Base-by-base conservation (phyloP, 345 rosid genomes). In the Dovyalis caffra region DNA sequence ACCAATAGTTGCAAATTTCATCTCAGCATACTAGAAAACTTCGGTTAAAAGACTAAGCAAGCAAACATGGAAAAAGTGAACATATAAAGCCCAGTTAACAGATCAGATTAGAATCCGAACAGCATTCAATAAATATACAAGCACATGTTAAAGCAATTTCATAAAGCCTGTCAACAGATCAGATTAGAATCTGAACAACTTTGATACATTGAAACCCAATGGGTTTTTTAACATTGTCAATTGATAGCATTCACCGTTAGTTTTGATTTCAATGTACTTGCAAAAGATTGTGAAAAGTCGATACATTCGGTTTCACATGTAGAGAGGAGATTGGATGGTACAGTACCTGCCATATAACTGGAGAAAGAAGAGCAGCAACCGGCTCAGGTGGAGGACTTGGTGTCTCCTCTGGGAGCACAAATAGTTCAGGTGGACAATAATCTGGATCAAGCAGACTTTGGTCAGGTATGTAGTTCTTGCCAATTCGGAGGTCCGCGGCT, bases 321-420 rank as follows among this genome's bases (percentile, higher is more conserved):
- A 14, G 8, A 74, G 43, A 32, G 9, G 34, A n/a, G 43, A 53
- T 29, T 15, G 15, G 38, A 65, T 67, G 8, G 57, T 74, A 8
- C 51, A 8, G 35, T 74, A 90, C 98, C 97, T 90, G 99, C 99
- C 97, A 92, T 5, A 91, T 67, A 77, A 95, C 82, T 2, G 99
- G 99, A 69, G 97, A 95, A 70, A 95, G 86, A 43, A 95, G 81
- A 47, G 99, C 97, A 57, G 97, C 99, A 61, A 92, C 82, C 0
- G 99, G 99, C 85, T 89, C 97, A 0, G 97, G 97, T 28, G 99
- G 99, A 70, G 97, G 99, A 63, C 86, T 89, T 2, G 97, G 99
- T 14, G 97, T 92, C 83, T 89, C 89, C 87, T 92, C 97, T 0
- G 99, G 99, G 65, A 95, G 95, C 49, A 95, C 99, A 82, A 88